A percentile compares a stretch with the other conserved stretches of the same genome.
Evolutionary conservation across 2,329 filamentous ascomycete species (phyloP).

Genomic region (Clonostachys rosea): DNA sequence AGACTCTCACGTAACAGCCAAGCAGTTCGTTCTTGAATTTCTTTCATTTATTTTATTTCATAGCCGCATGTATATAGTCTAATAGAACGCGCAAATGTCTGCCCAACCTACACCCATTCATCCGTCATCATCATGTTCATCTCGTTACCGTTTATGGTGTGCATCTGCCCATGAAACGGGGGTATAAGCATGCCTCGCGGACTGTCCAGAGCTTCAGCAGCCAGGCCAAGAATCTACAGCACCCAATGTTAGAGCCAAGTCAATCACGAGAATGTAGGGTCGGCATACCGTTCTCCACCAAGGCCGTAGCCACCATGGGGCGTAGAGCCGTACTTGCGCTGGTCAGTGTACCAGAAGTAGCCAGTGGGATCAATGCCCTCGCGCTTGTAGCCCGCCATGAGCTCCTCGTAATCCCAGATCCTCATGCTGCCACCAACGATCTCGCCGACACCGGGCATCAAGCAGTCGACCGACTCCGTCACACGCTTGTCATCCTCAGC

Average conservation of each 20-base stretch:
- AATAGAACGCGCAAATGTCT: too few species aligned
- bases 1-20: too few species aligned
- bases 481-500: constrained; percentile 74
- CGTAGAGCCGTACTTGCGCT: constrained; percentile 91
- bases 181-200: constrained; percentile 68
- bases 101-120: too few species aligned
- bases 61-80: too few species aligned
- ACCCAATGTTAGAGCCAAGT: background rate
- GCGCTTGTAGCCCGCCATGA: constrained; percentile 82
- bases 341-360: constrained; percentile 99
- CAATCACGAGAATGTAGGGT: background rate
- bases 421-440: constrained; percentile 97
- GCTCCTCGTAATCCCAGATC: constrained; percentile 85
- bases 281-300: constrained; percentile 67
- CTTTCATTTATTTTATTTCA: too few species aligned
- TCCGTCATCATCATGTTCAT: too few species aligned
- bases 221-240: constrained; percentile 54
- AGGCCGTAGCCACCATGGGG: constrained; percentile 93
- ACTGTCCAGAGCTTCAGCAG: constrained; percentile 61
- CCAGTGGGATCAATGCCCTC: constrained; percentile 79
- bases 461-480: constrained; percentile 83
- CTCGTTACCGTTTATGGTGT: constrained; percentile 51
- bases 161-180: constrained; percentile 76
- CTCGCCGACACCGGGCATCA: constrained; percentile 93
- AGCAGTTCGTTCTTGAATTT: too few species aligned